These are phyloP conservation scores for Geranomyces michiganensis DNA, from an alignment of 192 early-diverging fungal genomes.

Conservation along the genomic window DNA sequence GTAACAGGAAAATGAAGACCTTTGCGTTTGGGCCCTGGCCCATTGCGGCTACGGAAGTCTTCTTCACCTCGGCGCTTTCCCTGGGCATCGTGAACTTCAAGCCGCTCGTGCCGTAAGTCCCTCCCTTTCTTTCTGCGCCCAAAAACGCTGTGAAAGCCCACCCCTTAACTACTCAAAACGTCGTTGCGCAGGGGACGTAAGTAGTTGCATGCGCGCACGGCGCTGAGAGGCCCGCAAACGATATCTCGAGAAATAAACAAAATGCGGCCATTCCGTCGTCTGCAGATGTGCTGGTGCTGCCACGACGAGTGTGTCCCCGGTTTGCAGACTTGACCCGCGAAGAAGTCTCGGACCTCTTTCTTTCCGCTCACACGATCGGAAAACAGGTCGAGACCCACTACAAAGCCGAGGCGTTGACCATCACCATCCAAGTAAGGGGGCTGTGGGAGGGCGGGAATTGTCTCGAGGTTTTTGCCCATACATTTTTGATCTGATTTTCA, in stretches of 20 bases:
- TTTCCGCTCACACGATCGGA: slow-evolving; percentile 77
- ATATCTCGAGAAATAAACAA: too few relatives aligned
- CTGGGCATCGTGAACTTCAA: slow-evolving; percentile 92
- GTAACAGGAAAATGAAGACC: slow-evolving; percentile 28
- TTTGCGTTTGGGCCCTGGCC: slow-evolving; percentile 75
- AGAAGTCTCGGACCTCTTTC: slow-evolving; percentile 81
- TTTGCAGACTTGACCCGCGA: slow-evolving; percentile 77
- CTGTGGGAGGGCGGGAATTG: slow-evolving; percentile 1
- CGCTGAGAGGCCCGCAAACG: too few relatives aligned
- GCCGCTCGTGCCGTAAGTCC: slow-evolving; percentile 76
- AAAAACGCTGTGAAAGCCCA: background rate
- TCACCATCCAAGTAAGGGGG: slow-evolving; percentile 74
- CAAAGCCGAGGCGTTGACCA: slow-evolving; percentile 69
- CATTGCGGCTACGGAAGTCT: slow-evolving; percentile 74
- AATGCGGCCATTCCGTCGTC: too few relatives aligned
- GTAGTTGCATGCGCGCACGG: too few relatives aligned
- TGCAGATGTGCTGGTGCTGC: slow-evolving; percentile 82
- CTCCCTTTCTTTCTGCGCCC: background rate
- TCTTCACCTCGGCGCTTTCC: slow-evolving; percentile 69
- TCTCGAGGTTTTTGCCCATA: background rate
- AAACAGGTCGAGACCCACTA: slow-evolving; percentile 75
- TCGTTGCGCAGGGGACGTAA: slow-evolving; percentile 12
- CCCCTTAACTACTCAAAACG: too few relatives aligned
- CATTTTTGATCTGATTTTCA: background rate
- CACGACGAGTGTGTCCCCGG: slow-evolving; percentile 68